Base-by-base conservation (phyloP, 1,284 basidiomycete species). In the Phylloporus sp. region DNA sequence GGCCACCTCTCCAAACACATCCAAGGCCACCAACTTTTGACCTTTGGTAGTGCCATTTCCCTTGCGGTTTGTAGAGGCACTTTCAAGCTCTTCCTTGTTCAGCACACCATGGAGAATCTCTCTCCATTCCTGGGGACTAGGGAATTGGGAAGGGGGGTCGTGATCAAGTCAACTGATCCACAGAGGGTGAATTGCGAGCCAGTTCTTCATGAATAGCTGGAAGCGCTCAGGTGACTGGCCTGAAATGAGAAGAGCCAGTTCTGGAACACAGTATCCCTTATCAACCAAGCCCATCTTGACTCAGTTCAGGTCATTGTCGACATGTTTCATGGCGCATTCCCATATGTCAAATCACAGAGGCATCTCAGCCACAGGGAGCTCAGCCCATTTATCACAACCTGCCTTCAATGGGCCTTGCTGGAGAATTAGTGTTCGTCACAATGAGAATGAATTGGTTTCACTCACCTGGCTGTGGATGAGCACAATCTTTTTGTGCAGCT, bases 161-260 rank as follows among this genome's bases (percentile, higher is more conserved):
- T 47, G 25, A 17, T 53, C 4, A 12, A 53, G 52, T 3, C 6
- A 19, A 27, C 27, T 25, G n/a, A 53, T 53, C 52, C 52, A 53
- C 19, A 27, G 27, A 6, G n/a, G n/a, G 19, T 19, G 25, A 11
- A 53, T 29, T 25, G 25, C 62, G 1, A 70, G 43, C 69, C 68
- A 70, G 63, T 70, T 70, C n/a, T 49, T 58, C 37, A 67, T 57
- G 52, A 52, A 67, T 2, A 49, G 20, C 19, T 64, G 32, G 17
- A 23, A 12, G 37, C n/a, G 14, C 39, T 66, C 32, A 6, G 60
- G 25, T 11, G 39, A 14, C 25, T 62, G 39, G 23, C 39, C 25
- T 7, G 41, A 20, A 3, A 70, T 39, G 11, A 70, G 65, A 14
- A 70, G 35, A 12, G 62, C 47, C 4, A 53, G 69, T n/a, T 70